Percentiles rank a stretch among this genome's conserved stretches.
These are phyloP conservation scores for Austropuccinia psidii DNA, from an alignment of 1,284 basidiomycete genomes.

Conservation along the genomic window DNA sequence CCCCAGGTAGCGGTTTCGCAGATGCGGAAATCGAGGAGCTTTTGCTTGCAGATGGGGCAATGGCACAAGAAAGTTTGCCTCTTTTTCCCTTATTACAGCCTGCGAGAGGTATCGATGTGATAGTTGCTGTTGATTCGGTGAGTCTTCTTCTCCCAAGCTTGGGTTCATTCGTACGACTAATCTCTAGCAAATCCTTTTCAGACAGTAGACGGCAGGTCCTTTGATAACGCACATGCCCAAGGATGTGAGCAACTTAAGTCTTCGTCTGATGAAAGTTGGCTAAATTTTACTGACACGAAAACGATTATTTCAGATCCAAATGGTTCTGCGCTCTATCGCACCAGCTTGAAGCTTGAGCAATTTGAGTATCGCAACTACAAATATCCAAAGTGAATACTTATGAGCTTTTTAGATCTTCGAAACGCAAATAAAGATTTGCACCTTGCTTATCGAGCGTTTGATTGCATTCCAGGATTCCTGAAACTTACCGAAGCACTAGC, in stretches of 20 bases:
- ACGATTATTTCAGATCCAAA: conserved; percentile 17
- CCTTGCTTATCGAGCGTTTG: not conserved
- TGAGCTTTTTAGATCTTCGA: not conserved
- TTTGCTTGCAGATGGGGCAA: conserved; percentile 24
- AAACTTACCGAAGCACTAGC: not conserved
- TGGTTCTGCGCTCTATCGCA: conserved; percentile 10
- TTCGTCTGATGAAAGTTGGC: too few relatives aligned
- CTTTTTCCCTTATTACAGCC: conserved; percentile 26
- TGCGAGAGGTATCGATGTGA: not conserved
- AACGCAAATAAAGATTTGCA: not conserved
- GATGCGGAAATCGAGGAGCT: conserved; percentile 4
- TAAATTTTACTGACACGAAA: too few relatives aligned
- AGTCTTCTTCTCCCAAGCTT: not conserved
- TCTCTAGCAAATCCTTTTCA: not conserved
- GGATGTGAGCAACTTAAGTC: conserved; percentile 8
- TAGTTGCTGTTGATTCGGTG: conserved; percentile 22
- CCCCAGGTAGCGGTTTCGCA: not conserved
- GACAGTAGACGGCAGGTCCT: not conserved
- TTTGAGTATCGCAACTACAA: not conserved
- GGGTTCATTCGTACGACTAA: not conserved
- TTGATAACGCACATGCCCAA: not conserved
- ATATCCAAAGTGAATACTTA: not conserved
- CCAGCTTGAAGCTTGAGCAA: conserved; percentile 1
- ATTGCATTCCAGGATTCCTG: conserved; percentile 10
- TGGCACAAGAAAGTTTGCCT: conserved; percentile 27